A percentile compares a stretch with the other conserved stretches of the same genome.
These are phyloP conservation scores for Leccinum imitatum DNA, from an alignment of 768 basidiomycete genomes.

Conservation along the genomic window DNA sequence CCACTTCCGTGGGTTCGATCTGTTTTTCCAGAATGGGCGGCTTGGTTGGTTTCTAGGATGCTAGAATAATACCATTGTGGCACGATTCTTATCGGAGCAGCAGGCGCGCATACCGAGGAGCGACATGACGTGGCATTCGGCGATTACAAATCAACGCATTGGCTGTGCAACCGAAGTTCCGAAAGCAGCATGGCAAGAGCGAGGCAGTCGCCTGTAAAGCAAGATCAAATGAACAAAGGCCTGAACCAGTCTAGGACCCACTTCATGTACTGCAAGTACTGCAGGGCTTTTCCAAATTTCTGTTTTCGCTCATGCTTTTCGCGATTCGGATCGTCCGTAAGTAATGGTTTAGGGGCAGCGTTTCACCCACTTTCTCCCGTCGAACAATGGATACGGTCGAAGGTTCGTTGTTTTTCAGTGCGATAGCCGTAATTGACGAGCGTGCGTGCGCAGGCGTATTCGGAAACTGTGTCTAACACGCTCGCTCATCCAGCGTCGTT, in stretches of 20 bases:
- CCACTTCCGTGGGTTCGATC: constrained; percentile 1
- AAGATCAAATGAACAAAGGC: background rate
- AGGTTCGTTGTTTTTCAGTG: too few species aligned
- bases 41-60: constrained; percentile 9
- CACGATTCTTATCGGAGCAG: constrained; percentile 4
- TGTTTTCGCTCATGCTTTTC: too few species aligned
- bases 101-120: constrained; percentile 11
- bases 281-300: background rate
- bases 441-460: too few species aligned
- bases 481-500: too few species aligned
- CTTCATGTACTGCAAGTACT: background rate
- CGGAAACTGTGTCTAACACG: too few species aligned
- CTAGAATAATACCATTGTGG: background rate
- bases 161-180: constrained; percentile 1
- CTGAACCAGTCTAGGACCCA: background rate
- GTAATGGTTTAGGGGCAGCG: too few species aligned
- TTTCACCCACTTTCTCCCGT: too few species aligned
- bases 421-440: too few species aligned
- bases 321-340: too few species aligned
- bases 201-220: background rate
- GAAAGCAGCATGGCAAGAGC: background rate
- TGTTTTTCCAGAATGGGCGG: background rate
- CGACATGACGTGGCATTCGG: background rate
- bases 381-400: too few species aligned
- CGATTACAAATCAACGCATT: background rate